These are phyloP conservation scores for Nitzschia sp. DNA, from an alignment of 108 stramenopile genomes.

Conservation along the genomic window DNA sequence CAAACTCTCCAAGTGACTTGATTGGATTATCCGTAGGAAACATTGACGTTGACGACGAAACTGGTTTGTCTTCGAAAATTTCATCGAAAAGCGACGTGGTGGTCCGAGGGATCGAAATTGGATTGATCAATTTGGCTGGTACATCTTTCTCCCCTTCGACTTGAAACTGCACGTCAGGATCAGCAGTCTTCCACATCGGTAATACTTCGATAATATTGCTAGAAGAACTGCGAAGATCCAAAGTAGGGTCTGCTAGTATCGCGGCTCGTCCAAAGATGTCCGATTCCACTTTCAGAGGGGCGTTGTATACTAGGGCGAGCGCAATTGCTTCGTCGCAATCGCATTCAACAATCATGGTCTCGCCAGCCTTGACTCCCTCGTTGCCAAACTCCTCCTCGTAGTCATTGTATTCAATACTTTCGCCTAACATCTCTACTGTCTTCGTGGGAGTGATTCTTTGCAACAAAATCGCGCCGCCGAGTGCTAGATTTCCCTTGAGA, in stretches of 20 bases:
- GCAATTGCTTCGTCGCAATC: conserved; percentile 88
- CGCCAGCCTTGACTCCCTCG: conserved; percentile 50
- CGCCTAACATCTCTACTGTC: conserved; percentile 52
- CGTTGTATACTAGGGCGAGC: conserved; percentile 62
- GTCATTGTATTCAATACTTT: conserved; percentile 49
- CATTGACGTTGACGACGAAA: conserved; percentile 16
- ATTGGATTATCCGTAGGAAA: conserved; percentile 79
- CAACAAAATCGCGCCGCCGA: conserved; percentile 82
- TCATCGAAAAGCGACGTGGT: conserved; percentile 53
- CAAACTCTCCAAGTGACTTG: conserved; percentile 65
- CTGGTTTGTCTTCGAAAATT: conserved; percentile 15
- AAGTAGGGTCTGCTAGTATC: conserved; percentile 10
- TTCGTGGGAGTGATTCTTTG: conserved; percentile 54
- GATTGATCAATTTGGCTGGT: conserved; percentile 34
- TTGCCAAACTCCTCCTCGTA: conserved; percentile 74
- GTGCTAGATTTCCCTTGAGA: conserved; percentile 61
- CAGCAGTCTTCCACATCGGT: conserved; percentile 38
- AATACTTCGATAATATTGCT: conserved; percentile 30
- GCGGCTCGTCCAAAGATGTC: conserved; percentile 53
- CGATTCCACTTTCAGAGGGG: conserved; percentile 58
- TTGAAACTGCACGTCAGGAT: conserved; percentile 40
- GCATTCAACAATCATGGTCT: conserved; percentile 83
- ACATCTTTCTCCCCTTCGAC: conserved; percentile 55
- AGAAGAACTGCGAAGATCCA: background rate
- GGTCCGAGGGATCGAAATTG: conserved; percentile 63